These are phyloP conservation scores for Teunomyces pallodes DNA, from an alignment of 805 yeast species.

Conservation along the genomic window DNA sequence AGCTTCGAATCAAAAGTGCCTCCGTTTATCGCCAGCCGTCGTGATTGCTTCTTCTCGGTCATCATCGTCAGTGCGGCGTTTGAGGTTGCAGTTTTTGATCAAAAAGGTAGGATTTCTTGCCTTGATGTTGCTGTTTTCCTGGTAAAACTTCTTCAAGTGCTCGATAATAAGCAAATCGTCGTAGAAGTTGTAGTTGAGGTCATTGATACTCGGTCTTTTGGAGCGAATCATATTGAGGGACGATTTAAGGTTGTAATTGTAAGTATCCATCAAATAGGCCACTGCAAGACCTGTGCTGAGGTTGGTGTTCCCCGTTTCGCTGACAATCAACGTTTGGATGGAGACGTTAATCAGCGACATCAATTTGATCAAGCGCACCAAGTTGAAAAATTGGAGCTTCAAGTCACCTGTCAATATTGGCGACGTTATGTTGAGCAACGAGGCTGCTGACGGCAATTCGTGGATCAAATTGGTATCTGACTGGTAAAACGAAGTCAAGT, in stretches of 20 bases:
- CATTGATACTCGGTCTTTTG: constrained; percentile 16
- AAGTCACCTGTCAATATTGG: constrained; percentile 40
- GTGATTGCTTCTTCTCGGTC: constrained; percentile 15
- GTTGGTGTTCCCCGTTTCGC: constrained; percentile 25
- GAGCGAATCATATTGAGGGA: constrained; percentile 23
- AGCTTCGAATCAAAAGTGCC: neutral
- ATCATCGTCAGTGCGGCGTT: constrained; percentile 24
- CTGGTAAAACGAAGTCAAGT: constrained; percentile 33
- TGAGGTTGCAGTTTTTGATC: constrained; percentile 28
- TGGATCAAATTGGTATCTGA: constrained; percentile 31
- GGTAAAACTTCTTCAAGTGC: constrained; percentile 35
- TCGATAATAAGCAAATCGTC: constrained; percentile 40
- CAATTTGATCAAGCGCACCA: constrained; percentile 34
- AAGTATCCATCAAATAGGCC: constrained; percentile 40
- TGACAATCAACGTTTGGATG: constrained; percentile 31
- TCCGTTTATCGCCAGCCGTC: constrained; percentile 14
- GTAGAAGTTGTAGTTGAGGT: constrained; percentile 32
- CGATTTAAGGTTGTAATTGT: constrained; percentile 32
- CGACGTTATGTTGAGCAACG: constrained; percentile 21
- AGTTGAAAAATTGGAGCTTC: constrained; percentile 34
- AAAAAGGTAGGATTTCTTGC: constrained; percentile 20
- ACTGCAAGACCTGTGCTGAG: constrained; percentile 32
- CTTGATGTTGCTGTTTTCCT: constrained; percentile 33
- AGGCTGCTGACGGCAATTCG: constrained; percentile 24
- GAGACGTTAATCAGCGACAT: constrained; percentile 30